These are phyloP conservation scores for Leptomonas pyrrhocoris DNA, from an alignment of 208 protist species.

Conservation along the genomic window DNA sequence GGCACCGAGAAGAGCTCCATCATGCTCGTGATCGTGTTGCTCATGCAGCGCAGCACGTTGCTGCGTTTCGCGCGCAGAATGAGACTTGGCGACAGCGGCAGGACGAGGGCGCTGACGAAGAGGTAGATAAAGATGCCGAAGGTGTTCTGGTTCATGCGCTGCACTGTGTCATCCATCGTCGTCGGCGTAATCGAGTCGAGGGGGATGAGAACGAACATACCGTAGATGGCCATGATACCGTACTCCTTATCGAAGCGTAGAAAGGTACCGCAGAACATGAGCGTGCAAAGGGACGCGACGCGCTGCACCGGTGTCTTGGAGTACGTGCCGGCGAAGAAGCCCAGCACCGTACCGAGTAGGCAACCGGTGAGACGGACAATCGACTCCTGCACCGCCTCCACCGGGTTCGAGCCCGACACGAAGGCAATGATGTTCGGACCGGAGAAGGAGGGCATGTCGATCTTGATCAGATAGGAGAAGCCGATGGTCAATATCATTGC, in stretches of 20 bases:
- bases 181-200: slow-evolving; percentile 59
- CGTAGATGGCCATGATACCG: slow-evolving; percentile 86
- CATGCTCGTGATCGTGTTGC: slow-evolving; percentile 51
- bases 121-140: slow-evolving; percentile 92
- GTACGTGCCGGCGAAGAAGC: slow-evolving; percentile 87
- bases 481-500: slow-evolving; percentile 86
- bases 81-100: slow-evolving; percentile 72
- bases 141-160: slow-evolving; percentile 90
- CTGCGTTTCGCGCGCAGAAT: slow-evolving; percentile 82
- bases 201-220: slow-evolving; percentile 88
- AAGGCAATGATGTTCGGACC: slow-evolving; percentile 92
- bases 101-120: slow-evolving; percentile 69
- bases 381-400: slow-evolving; percentile 85
- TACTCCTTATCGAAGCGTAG: slow-evolving; percentile 84
- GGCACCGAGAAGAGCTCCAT: slow-evolving; percentile 66
- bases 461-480: slow-evolving; percentile 76
- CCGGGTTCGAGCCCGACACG: slow-evolving; percentile 82
- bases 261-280: slow-evolving; percentile 85
- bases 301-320: slow-evolving; percentile 69
- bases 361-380: slow-evolving; percentile 85
- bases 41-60: slow-evolving; percentile 74
- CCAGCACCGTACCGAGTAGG: slow-evolving; percentile 86
- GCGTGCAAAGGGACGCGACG: slow-evolving; percentile 76
- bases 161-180: slow-evolving; percentile 69
- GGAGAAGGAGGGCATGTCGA: slow-evolving; percentile 66